Evolutionary conservation across 441 rosid genomes (phyloP).

Genomic region (Corymbia calophylla): DNA sequence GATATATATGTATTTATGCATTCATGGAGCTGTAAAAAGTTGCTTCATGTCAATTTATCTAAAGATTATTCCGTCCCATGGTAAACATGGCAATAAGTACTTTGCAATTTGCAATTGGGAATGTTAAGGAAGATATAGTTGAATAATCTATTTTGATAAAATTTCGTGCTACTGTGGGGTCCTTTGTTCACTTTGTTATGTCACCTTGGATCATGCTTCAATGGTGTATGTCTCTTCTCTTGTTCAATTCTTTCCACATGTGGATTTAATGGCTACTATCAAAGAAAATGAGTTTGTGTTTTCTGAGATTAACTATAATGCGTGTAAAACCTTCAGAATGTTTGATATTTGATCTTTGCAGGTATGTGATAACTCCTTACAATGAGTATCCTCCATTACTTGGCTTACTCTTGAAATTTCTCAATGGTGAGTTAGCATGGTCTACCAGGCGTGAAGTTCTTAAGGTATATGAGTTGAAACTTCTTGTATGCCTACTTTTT

Average conservation of each 20-base stretch:
- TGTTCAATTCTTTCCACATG: background rate
- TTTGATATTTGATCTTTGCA: conserved; percentile 12
- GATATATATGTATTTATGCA: background rate
- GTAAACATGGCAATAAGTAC: background rate
- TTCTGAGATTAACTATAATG: background rate
- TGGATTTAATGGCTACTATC: background rate
- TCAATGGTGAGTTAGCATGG: conserved; percentile 98
- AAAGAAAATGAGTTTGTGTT: background rate
- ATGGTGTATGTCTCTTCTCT: background rate
- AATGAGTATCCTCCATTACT: conserved; percentile 89
- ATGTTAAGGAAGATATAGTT: background rate
- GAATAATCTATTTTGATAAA: background rate
- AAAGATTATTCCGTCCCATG: background rate
- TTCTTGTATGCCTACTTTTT: background rate
- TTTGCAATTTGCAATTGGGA: background rate
- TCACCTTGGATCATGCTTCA: background rate
- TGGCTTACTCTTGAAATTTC: conserved; percentile 90
- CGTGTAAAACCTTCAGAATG: background rate
- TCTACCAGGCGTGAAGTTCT: conserved; percentile 98
- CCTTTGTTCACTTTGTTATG: background rate
- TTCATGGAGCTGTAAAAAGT: background rate
- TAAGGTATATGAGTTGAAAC: conserved; percentile 48
- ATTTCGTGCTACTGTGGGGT: background rate
- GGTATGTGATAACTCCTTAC: conserved; percentile 97
- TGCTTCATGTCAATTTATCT: background rate